These are phyloP conservation scores for Daldinia bambusicola DNA, from an alignment of 495 filamentous ascomycete genomes.

Conservation along the genomic window DNA sequence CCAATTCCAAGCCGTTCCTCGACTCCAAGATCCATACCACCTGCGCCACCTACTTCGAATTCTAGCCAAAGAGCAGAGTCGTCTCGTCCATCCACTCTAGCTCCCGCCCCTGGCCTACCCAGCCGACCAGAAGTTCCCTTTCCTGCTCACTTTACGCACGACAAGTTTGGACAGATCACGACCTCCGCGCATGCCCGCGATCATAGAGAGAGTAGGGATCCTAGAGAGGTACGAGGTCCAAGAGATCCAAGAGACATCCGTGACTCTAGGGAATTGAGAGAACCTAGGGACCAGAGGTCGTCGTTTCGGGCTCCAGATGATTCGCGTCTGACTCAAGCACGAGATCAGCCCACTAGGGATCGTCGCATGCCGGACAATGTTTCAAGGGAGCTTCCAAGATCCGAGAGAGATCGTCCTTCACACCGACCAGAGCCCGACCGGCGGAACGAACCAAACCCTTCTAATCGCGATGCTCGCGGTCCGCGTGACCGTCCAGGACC, in stretches of 20 bases:
- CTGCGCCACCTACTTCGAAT: constrained; percentile 19
- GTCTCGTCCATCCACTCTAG: constrained; percentile 51
- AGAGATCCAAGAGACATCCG: constrained; percentile 50
- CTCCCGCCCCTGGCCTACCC: constrained; percentile 55
- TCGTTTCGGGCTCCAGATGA: constrained; percentile 47
- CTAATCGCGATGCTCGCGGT: constrained; percentile 53
- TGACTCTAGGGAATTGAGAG: constrained; percentile 52
- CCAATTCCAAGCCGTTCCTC: constrained; percentile 41
- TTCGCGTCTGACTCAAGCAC: constrained; percentile 46
- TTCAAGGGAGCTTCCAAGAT: constrained; percentile 43
- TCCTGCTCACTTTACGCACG: constrained; percentile 50
- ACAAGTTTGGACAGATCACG: constrained; percentile 52
- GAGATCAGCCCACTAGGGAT: constrained; percentile 43
- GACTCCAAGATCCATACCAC: constrained; percentile 40
- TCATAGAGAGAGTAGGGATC: constrained; percentile 49
- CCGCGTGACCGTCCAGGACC: constrained; percentile 50
- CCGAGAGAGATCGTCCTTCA: constrained; percentile 47
- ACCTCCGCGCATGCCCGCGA: constrained; percentile 51
- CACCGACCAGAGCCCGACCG: constrained; percentile 50
- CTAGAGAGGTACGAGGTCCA: constrained; percentile 47
- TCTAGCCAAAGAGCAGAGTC: constrained; percentile 45
- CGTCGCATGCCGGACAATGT: constrained; percentile 43
- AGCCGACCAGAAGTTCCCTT: constrained; percentile 58
- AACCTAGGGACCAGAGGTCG: constrained; percentile 50
- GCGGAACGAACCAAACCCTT: constrained; percentile 48